Percentiles rank a stretch among this genome's conserved stretches.
Conservation (phyloP, 805 yeast species). For the Candida quercuum region DNA sequence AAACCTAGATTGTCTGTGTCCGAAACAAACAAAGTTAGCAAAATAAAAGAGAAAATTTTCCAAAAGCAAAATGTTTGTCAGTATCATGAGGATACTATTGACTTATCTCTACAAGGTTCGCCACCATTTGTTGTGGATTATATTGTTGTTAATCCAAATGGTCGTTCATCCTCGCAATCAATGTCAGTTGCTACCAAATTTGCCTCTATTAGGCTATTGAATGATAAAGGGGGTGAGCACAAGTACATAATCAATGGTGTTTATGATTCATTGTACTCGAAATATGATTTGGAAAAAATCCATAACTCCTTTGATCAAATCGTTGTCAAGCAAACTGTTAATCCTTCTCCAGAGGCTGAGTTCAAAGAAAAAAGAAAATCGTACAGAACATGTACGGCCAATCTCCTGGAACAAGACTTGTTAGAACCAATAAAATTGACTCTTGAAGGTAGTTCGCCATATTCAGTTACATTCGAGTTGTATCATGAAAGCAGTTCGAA, state of each 20-base stretch:
- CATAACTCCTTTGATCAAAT: slow-evolving; percentile 28
- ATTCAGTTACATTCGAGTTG: slow-evolving; percentile 48
- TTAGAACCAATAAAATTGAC: slow-evolving; percentile 49
- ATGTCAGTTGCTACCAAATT: slow-evolving; percentile 48
- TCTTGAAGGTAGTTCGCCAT: slow-evolving; percentile 60
- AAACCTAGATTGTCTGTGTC: slow-evolving; percentile 40
- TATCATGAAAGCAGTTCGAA: slow-evolving; percentile 57
- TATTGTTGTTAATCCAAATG: slow-evolving; percentile 54
- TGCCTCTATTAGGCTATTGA: slow-evolving; percentile 40
- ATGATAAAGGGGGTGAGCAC: slow-evolving; percentile 53
- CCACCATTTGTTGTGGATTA: slow-evolving; percentile 70
- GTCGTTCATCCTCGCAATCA: slow-evolving; percentile 31
- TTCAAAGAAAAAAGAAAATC: slow-evolving; percentile 44
- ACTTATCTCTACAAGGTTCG: slow-evolving; percentile 47
- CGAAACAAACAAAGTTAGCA: slow-evolving; percentile 25
- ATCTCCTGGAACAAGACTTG: slow-evolving; percentile 28
- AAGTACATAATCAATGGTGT: slow-evolving; percentile 55
- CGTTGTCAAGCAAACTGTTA: slow-evolving; percentile 46
- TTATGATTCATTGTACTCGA: slow-evolving; percentile 59
- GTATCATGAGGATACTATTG: slow-evolving; percentile 41
- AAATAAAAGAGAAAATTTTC: slow-evolving; percentile 22
- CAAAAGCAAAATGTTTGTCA: slow-evolving; percentile 40
- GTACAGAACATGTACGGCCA: slow-evolving; percentile 44
- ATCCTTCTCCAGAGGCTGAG: slow-evolving; percentile 53
- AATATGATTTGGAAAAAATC: slow-evolving; percentile 27